Evolutionary conservation across 257 asterid genomes (phyloP), one percentile per base, ranked within the genome.

Genomic region (Scutellaria galericulata): DNA sequence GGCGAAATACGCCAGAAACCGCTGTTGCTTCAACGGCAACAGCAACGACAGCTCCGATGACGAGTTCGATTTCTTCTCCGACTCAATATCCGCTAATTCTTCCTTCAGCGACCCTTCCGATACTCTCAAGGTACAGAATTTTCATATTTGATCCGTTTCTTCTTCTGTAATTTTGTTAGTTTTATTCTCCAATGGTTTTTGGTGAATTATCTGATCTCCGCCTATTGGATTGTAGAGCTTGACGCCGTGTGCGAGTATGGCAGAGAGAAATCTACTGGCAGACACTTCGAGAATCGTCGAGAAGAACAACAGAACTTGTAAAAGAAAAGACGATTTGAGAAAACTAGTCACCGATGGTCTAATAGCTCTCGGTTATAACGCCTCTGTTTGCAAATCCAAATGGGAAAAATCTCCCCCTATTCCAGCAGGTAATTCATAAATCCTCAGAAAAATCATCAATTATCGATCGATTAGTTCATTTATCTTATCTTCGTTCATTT

Each of bases 21-120:
- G 96, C 57, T 91, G 97, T 72, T 91, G 97, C 90, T 91, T 91
- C 45, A 83, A 91, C 78, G 96, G 96, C 44, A 93, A 86, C 81
- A 84, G 83, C 76, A 89, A 85, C 85, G 96, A 88, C 86, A 89
- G 94, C 76, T 93, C 98, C 63, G 97, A 89, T 53, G 98, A 91
- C 74, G 98, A 91, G 50, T 80, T 89, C 24, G 97, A 89, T 77
- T 84, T 81, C 66, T 86, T 87, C 71, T 85, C 86, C 7, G 98
- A 92, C 72, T 80, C 84, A 1, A 5, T 71, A 13, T 75, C 88
- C 18, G 74, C 88, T 0, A 87, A 81, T 71, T 80, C 97, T 9
- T 90, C 95, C 48, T 83, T 87, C 60, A 75, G 72, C 66, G 96
- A 93, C 69, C 82, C 89, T 18, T 69, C 85, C 59, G 97, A 93